Conservation (phyloP, 306 rosid species). For the Morella rubra region DNA sequence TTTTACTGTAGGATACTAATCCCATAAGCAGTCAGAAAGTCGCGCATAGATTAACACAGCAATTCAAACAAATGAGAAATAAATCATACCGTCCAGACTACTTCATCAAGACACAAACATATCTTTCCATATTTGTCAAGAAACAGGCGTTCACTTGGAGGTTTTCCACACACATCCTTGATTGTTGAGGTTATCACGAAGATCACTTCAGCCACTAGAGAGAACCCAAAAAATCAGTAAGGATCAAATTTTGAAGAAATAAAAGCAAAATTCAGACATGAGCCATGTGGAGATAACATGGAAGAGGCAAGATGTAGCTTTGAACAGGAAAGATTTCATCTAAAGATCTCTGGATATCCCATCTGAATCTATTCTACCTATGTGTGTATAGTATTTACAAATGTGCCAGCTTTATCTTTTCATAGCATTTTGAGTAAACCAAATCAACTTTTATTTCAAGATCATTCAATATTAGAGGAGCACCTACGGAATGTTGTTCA, state of each 20-base stretch:
- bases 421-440: background rate
- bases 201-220: conserved; percentile 86
- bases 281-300: conserved; percentile 10
- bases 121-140: conserved; percentile 95
- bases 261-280: background rate
- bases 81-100: conserved; percentile 82
- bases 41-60: background rate
- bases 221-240: conserved; percentile 13
- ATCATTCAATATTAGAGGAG: background rate
- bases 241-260: background rate
- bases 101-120: conserved; percentile 89
- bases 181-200: conserved; percentile 80
- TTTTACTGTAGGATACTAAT: conserved; percentile 2
- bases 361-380: background rate
- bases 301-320: background rate
- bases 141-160: conserved; percentile 87
- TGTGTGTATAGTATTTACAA: background rate
- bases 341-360: background rate
- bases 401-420: background rate
- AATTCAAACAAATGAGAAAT: conserved; percentile 9
- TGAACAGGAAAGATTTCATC: background rate
- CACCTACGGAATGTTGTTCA: background rate
- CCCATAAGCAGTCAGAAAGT: background rate
- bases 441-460: background rate
- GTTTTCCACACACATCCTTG: conserved; percentile 90